Evolutionary conservation across 148 eudicot species (phyloP), one percentile per base, ranked within the genome.

Genomic region (Euryodendron excelsum): DNA sequence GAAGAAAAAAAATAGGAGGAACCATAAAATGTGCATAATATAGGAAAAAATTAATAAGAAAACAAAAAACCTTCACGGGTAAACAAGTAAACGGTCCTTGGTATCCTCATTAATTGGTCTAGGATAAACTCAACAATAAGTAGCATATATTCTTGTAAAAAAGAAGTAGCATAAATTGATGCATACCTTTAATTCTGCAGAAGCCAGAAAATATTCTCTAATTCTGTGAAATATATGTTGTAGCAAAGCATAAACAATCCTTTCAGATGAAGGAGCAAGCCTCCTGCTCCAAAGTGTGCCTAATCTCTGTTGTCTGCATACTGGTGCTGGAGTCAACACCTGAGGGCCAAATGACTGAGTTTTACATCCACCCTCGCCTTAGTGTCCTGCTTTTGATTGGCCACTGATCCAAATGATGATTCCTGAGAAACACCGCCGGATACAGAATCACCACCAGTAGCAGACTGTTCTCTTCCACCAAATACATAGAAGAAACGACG

Each of bases 161-260:
- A 25, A 39, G 17, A 21, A 34, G 52, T n/a, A 69, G 56, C 41
- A 78, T 69, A 3, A 8, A 67, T 50, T 23, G 41, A 63, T 52
- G 53, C 76, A 31, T 69, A 94, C 98, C 97, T 94, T 94, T 63
- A 94, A 74, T 74, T 94, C 98, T 31, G 94, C 93, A 76, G 99
- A 96, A 69, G 97, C 99, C 86, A 96, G 81, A 81, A 96, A 96
- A 84, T 96, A 96, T 75, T 96, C 99, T 88, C 96, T 89, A 48
- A 96, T 93, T 68, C 99, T 98, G 75, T 96, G 97, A 75, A 96
- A 96, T 84, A 96, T 96, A 79, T 96, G 99, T 81, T 96, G 97
- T 30, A 96, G 98, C 78, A 96, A 77, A 81, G 98, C 99, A 84
- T 91, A 93, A 39, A 96, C 99, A 59, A 96, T 93, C 81, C 99